Base-by-base conservation (phyloP, 139 green algal species). In the Coelastrella sp. region DNA sequence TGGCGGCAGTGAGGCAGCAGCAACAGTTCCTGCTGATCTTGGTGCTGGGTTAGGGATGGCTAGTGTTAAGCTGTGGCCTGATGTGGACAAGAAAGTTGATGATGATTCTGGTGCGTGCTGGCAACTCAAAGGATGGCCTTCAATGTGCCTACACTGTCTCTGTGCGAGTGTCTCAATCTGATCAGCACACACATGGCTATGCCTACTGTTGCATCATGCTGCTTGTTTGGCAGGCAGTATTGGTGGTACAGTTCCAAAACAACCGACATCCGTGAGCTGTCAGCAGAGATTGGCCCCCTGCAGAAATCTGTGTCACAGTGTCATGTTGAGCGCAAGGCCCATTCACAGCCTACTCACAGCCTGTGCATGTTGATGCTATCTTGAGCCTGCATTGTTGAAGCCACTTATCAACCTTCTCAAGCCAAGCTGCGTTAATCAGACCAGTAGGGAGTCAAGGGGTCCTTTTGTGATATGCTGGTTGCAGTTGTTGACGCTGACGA, bases 81-180 rank as follows among this genome's bases (percentile, higher is more conserved):
- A 93, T 54, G 68, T 90, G 23, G 92, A 96, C 11, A 90, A 93
- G 23, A 47, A 81, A 4, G 83, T 89, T 23, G 94, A 96, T 57
- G 87, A 90, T 3, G 88, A 92, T 23, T 17, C 81, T 22, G 87
- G 75, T 64, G 57, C 23, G 77, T n/a, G 22, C 10, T 71, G 61
- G 8, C 8, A 13, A 13, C 61, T 19, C 61, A 13, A 71, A 13
- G 61, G 10, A 71, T 19, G 8, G 61, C 61, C 10, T 71, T 71
- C 11, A 13, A 71, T 71, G 61, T 19, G 11, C 11, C 8, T 71
- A 19, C 61, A 19, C 10, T 13, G 11, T 71, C 8, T 71, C 61
- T 19, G 61, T 71, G 1, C 32, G 0, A 47, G 32, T 47, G 32
- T 47, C 32, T 47, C 32, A 47, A 1, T 47, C 1, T 47, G 32